Percentiles rank a stretch among this genome's conserved stretches.
phyloP scores from a whole-genome alignment of 371 early-diverging fungal species.

The Rhizopus microsporus region DNA sequence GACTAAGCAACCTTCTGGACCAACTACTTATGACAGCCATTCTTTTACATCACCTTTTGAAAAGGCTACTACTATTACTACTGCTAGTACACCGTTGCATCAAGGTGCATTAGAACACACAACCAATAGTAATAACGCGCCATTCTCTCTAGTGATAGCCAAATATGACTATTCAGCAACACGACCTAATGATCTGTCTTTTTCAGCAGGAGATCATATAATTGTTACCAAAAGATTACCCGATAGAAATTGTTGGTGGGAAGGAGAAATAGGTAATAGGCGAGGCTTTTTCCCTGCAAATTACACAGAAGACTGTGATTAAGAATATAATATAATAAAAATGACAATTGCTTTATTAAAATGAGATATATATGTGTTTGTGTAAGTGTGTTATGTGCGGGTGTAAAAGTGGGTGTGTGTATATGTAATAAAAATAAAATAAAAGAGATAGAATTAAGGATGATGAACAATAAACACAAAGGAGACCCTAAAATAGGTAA shows the following conservation, averaged over 20 bases:
- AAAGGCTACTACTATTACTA: neutral
- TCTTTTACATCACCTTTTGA: neutral
- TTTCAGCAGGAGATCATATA: conserved; percentile 75
- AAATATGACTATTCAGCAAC: conserved; percentile 70
- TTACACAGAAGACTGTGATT: conserved; percentile 35
- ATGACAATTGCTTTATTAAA: neutral
- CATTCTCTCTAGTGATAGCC: conserved; percentile 54
- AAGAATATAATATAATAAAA: conserved; percentile 1
- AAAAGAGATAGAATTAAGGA: neutral
- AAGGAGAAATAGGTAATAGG: conserved; percentile 62
- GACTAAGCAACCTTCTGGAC: no score
- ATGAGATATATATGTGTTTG: neutral
- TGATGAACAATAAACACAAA: neutral
- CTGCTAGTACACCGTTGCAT: neutral
- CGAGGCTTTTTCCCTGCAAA: conserved; percentile 57
- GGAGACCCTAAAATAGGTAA: neutral
- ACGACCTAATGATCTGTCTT: conserved; percentile 68
- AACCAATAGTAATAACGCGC: neutral
- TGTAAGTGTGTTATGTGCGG: neutral
- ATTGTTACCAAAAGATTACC: conserved; percentile 63
- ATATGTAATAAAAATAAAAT: conserved; percentile 4
- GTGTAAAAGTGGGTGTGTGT: neutral
- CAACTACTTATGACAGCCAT: no score
- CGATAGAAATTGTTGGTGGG: conserved; percentile 79
- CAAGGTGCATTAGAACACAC: neutral